Conservation (phyloP, 805 yeast species). For the Maudiozyma pseudohumilis region DNA sequence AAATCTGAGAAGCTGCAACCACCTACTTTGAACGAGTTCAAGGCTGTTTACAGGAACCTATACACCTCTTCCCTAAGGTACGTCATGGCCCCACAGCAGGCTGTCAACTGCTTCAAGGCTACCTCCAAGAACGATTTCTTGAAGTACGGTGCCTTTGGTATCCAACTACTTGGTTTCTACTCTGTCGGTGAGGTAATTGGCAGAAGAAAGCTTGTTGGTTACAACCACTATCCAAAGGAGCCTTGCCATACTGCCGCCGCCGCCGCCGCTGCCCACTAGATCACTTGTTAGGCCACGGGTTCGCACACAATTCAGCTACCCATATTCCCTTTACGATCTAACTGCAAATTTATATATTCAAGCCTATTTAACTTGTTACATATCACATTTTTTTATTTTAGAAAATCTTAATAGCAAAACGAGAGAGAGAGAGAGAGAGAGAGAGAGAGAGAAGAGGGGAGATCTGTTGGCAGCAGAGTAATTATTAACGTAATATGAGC, state of each 20-base stretch:
- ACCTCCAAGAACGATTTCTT: conserved; percentile 36
- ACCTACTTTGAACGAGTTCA: conserved; percentile 69
- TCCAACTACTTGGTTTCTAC: conserved; percentile 85
- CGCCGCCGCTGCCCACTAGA: not conserved
- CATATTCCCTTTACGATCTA: not conserved
- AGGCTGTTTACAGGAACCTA: conserved; percentile 54
- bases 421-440: too few relatives aligned
- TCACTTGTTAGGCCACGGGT: too few relatives aligned
- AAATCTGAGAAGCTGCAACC: conserved; percentile 89
- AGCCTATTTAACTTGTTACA: conserved; percentile 4
- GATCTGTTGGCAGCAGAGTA: too few relatives aligned
- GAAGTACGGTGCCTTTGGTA: conserved; percentile 62
- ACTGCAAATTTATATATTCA: conserved; percentile 1
- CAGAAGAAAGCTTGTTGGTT: conserved; percentile 88
- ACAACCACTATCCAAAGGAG: conserved; percentile 33
- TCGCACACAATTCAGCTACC: too few relatives aligned
- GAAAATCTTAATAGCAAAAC: too few relatives aligned
- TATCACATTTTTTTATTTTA: conserved; percentile 4
- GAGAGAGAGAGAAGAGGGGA: too few relatives aligned
- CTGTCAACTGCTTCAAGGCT: conserved; percentile 35
- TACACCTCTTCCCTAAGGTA: conserved; percentile 37
- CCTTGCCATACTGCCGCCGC: too few relatives aligned
- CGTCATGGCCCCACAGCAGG: conserved; percentile 52
- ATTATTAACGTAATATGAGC: too few relatives aligned
- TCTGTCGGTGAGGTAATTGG: conserved; percentile 94